A percentile compares a stretch with the other conserved stretches of the same genome.
Evolutionary conservation across 305 asterid genomes (phyloP).

Genomic region (Rubia balearica): DNA sequence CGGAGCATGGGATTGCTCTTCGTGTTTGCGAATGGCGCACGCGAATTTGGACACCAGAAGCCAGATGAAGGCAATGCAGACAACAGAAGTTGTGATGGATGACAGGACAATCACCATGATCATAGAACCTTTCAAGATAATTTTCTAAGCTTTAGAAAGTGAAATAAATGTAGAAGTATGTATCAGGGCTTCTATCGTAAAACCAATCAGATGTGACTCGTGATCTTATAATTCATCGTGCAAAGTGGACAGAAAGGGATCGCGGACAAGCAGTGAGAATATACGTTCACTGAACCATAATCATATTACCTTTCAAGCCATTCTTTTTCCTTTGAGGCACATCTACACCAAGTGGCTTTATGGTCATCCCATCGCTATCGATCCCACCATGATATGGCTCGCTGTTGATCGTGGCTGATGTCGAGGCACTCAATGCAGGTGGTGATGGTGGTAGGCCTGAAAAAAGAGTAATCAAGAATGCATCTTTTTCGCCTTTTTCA

Average conservation of each 20-base stretch:
- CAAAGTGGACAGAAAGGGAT: no score
- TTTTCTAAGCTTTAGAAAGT: no score
- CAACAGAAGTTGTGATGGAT: conserved; percentile 55
- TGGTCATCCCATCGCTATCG: conserved; percentile 34
- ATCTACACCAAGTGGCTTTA: conserved; percentile 80
- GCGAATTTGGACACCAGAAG: conserved; percentile 43
- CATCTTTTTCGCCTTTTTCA: not conserved
- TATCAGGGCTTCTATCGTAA: no score
- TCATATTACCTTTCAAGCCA: conserved; percentile 36
- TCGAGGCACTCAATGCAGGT: conserved; percentile 44
- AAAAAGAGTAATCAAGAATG: conserved; percentile 5
- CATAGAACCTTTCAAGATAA: conserved; percentile 30
- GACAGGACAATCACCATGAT: conserved; percentile 52
- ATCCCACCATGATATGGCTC: conserved; percentile 43
- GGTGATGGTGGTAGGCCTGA: conserved; percentile 96
- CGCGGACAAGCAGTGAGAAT: no score
- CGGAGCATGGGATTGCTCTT: conserved; percentile 5
- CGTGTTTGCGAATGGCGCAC: conserved; percentile 19
- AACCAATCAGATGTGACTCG: no score
- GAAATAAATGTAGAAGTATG: no score
- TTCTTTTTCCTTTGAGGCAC: conserved; percentile 45
- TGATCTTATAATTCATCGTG: no score
- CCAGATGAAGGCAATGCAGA: conserved; percentile 51
- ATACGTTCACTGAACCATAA: conserved; percentile 15
- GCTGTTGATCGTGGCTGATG: conserved; percentile 38